Evolutionary conservation across 768 basidiomycete species (phyloP).

Genomic region (Lyophyllum decastes): DNA sequence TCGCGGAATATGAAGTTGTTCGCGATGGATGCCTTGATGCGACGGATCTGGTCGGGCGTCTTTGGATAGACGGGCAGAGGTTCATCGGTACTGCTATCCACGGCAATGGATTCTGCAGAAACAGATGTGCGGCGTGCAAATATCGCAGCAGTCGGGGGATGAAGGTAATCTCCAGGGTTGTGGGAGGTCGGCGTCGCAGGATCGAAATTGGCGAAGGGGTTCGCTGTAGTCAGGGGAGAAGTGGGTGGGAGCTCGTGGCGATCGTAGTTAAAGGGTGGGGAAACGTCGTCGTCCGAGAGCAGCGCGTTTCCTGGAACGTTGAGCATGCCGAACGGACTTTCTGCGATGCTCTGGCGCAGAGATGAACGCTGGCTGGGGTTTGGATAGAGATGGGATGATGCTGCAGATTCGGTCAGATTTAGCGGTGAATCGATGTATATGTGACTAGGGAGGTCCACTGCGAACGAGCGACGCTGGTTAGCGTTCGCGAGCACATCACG

Average conservation of each 20-base stretch:
- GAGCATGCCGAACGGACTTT: conserved; percentile 76
- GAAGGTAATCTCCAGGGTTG: conserved; percentile 66
- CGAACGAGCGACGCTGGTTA: conserved; percentile 49
- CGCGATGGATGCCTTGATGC: conserved; percentile 85
- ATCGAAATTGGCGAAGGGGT: conserved; percentile 58
- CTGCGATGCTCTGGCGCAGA: conserved; percentile 52
- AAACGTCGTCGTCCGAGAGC: conserved; percentile 51
- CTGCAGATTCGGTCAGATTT: conserved; percentile 30
- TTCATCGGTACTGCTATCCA: conserved; percentile 66
- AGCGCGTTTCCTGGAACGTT: conserved; percentile 83
- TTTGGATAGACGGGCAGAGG: conserved; percentile 79
- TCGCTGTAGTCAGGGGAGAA: conserved; percentile 54
- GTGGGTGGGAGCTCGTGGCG: conserved; percentile 62
- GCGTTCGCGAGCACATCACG: conserved; percentile 64
- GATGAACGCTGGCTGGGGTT: conserved; percentile 53
- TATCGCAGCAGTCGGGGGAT: conserved; percentile 72
- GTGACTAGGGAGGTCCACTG: conserved; percentile 54
- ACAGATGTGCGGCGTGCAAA: conserved; percentile 93
- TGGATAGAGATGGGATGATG: conserved; percentile 59
- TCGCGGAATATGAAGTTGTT: conserved; percentile 95
- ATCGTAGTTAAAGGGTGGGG: conserved; percentile 62
- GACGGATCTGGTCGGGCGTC: conserved; percentile 76
- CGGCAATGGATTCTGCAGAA: conserved; percentile 93
- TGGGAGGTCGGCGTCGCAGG: conserved; percentile 46
- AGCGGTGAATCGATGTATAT: conserved; percentile 59